Conservation (phyloP, 1,284 basidiomycete genomes). For the Amylostereum chailletii region DNA sequence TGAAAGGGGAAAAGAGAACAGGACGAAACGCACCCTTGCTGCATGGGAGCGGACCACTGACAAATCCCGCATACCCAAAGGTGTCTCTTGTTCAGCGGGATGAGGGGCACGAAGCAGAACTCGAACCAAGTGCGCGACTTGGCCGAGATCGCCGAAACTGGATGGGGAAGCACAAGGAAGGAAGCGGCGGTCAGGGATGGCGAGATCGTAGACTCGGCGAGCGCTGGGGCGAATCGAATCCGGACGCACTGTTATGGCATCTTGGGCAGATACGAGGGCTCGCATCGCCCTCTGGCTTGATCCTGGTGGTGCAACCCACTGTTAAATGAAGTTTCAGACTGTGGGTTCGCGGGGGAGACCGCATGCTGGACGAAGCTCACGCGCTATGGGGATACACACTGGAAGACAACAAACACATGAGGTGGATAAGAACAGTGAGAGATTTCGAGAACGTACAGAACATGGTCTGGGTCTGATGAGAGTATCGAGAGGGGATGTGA, state of each 20-base stretch:
- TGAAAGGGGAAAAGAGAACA: conserved; percentile 5
- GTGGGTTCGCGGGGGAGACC: too few relatives aligned
- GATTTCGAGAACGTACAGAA: too few relatives aligned
- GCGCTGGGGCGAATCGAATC: not conserved
- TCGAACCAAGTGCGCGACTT: conserved; percentile 47
- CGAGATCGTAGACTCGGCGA: not conserved
- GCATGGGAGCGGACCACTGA: conserved; percentile 36
- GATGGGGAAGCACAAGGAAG: not conserved
- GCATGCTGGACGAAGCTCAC: too few relatives aligned
- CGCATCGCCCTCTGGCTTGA: conserved; percentile 34
- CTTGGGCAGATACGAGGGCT: conserved; percentile 37
- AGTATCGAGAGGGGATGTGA: too few relatives aligned
- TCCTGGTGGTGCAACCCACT: conserved; percentile 42
- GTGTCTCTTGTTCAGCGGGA: conserved; percentile 34
- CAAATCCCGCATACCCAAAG: conserved; percentile 48
- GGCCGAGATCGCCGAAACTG: conserved; percentile 36
- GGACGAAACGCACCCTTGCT: conserved; percentile 29
- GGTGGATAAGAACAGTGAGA: too few relatives aligned
- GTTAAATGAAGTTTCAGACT: not conserved
- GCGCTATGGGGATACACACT: too few relatives aligned
- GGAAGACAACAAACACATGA: too few relatives aligned
- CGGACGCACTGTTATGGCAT: conserved; percentile 35
- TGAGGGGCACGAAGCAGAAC: conserved; percentile 39
- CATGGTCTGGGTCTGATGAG: too few relatives aligned
- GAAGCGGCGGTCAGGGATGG: conserved; percentile 1